phyloP scores from a whole-genome alignment of 192 early-diverging fungal genomes.

The Coemansia sp. region DNA sequence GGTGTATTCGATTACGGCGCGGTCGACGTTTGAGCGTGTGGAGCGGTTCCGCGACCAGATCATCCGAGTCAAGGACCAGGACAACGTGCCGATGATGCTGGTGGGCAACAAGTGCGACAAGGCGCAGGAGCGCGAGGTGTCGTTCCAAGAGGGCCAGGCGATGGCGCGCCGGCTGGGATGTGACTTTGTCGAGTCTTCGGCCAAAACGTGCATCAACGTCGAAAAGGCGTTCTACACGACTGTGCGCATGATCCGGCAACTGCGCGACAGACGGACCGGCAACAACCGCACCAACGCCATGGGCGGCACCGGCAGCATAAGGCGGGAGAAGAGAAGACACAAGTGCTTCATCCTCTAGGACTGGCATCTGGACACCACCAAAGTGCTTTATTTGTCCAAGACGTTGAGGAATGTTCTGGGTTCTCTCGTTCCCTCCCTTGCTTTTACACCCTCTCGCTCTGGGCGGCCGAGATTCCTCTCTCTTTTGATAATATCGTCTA shows the following conservation, averaged over 20 bases:
- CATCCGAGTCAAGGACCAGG: conserved; percentile 88
- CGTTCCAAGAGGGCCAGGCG: conserved; percentile 74
- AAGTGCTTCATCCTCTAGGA: conserved; percentile 51
- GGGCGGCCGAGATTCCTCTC: conserved; percentile 7
- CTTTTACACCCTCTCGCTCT: not conserved
- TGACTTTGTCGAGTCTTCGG: conserved; percentile 84
- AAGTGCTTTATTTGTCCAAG: not conserved
- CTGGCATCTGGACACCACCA: not conserved
- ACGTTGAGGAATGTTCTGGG: not conserved
- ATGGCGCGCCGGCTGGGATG: conserved; percentile 76
- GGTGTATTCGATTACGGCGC: conserved; percentile 89
- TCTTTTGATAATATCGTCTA: conserved; percentile 8
- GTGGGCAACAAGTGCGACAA: conserved; percentile 94
- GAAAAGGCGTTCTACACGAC: conserved; percentile 88
- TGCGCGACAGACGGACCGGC: conserved; percentile 54
- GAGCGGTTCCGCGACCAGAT: conserved; percentile 91
- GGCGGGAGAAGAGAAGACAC: conserved; percentile 50
- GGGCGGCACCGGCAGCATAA: conserved; percentile 24
- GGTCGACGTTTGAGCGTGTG: conserved; percentile 89
- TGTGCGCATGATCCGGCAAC: conserved; percentile 72
- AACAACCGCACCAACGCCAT: conserved; percentile 25
- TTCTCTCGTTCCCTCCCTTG: not conserved
- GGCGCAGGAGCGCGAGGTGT: conserved; percentile 78
- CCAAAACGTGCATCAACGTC: conserved; percentile 85
- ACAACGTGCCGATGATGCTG: conserved; percentile 85